Conservation (phyloP, 1,284 basidiomycete species). For the Chondrostereum purpureum region DNA sequence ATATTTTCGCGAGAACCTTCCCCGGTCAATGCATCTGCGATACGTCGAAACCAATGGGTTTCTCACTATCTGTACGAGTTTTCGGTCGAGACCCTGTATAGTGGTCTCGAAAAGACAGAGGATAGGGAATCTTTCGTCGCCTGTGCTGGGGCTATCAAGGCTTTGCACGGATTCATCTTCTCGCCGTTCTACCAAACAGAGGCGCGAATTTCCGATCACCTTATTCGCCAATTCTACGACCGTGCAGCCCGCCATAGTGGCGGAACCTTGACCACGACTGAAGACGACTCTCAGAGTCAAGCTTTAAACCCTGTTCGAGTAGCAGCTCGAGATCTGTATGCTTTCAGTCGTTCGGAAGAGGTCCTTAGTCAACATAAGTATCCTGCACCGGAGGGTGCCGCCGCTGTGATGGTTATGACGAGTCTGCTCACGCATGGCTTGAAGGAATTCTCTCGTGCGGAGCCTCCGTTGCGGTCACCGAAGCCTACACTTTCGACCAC, state of each 20-base stretch:
- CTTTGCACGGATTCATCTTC: background rate
- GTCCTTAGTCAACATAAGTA: conserved; percentile 30
- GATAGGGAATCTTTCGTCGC: too few species aligned
- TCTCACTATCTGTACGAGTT: conserved; percentile 12
- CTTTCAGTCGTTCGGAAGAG: conserved; percentile 28
- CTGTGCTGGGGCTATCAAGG: too few species aligned
- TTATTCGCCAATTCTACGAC: background rate
- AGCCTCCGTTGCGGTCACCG: background rate
- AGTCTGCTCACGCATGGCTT: conserved; percentile 32
- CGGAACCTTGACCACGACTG: background rate
- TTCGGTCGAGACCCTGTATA: conserved; percentile 28
- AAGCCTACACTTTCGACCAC: too few species aligned
- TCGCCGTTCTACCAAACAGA: background rate
- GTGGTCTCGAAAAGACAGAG: conserved; percentile 29
- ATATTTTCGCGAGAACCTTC: background rate
- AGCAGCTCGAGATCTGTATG: conserved; percentile 35
- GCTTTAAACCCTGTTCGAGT: conserved; percentile 6
- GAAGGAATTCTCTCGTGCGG: conserved; percentile 24
- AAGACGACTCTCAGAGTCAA: background rate
- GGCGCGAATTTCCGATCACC: background rate
- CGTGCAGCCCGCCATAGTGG: too few species aligned
- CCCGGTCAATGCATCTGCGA: conserved; percentile 14
- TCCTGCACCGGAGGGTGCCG: conserved; percentile 38
- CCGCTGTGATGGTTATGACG: conserved; percentile 45
- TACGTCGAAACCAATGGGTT: background rate